These are phyloP conservation scores for Diplocarpon rosae DNA, from an alignment of 2,329 filamentous ascomycete genomes.

Conservation along the genomic window DNA sequence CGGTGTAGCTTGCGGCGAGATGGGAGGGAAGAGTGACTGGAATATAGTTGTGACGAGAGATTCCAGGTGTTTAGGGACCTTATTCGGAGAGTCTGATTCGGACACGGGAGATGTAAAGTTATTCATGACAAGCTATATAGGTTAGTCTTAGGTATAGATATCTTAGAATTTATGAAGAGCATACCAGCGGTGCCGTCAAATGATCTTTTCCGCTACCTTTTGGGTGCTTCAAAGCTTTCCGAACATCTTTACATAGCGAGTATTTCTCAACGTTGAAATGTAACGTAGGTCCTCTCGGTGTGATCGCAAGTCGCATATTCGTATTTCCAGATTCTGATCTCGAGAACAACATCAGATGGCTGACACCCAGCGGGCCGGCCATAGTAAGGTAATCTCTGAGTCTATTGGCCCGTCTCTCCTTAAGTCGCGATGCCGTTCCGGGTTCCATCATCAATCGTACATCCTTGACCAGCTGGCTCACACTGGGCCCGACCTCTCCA, in stretches of 20 bases:
- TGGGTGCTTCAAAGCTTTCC: slow-evolving; percentile 72
- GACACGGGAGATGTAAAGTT: slow-evolving; percentile 66
- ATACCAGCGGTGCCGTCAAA: slow-evolving; percentile 68
- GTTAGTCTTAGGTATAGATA: slow-evolving; percentile 20
- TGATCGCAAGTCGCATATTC: slow-evolving; percentile 77
- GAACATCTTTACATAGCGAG: slow-evolving; percentile 83
- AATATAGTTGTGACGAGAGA: slow-evolving; percentile 87
- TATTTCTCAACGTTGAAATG: slow-evolving; percentile 94
- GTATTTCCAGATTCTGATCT: slow-evolving; percentile 83
- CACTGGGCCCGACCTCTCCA: slow-evolving; percentile 80
- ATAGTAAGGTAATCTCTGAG: slow-evolving; percentile 89
- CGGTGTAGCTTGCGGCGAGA: slow-evolving; percentile 83
- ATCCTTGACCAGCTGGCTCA: slow-evolving; percentile 86
- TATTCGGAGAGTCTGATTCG: slow-evolving; percentile 44
- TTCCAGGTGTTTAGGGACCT: slow-evolving; percentile 89
- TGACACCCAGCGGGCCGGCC: slow-evolving; percentile 87
- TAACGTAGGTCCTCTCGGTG: slow-evolving; percentile 82
- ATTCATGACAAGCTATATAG: slow-evolving; percentile 79
- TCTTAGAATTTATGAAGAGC: slow-evolving; percentile 12
- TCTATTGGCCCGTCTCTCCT: slow-evolving; percentile 80
- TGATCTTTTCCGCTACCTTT: slow-evolving; percentile 77
- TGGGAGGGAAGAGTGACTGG: slow-evolving; percentile 90
- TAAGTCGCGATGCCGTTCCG: slow-evolving; percentile 77
- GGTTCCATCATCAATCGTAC: slow-evolving; percentile 93
- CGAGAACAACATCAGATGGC: slow-evolving; percentile 87